These are phyloP conservation scores for Marsdenia floribunda DNA, from an alignment of 257 asterid genomes.

Conservation along the genomic window DNA sequence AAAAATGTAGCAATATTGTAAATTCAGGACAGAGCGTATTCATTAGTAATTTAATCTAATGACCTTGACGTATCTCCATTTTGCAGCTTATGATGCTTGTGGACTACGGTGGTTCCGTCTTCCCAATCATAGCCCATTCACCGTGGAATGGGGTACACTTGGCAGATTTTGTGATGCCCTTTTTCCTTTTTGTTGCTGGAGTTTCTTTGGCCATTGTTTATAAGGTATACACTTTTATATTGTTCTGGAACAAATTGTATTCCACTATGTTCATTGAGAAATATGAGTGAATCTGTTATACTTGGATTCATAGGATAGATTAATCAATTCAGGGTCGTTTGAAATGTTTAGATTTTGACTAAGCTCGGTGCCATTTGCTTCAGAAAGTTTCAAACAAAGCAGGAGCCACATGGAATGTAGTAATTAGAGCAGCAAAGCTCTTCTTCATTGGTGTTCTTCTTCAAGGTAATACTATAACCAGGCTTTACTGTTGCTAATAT, in stretches of 20 bases:
- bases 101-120: slow-evolving; percentile 72
- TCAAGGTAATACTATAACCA: slow-evolving; percentile 50
- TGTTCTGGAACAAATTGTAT: neutral
- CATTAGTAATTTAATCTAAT: neutral
- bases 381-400: slow-evolving; percentile 54
- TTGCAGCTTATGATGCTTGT: slow-evolving; percentile 81
- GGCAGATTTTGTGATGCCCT: slow-evolving; percentile 90
- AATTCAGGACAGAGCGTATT: neutral
- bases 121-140: slow-evolving; percentile 63
- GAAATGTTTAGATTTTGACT: neutral
- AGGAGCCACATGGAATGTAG: slow-evolving; percentile 55
- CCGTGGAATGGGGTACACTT: slow-evolving; percentile 84
- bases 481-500: neutral
- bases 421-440: slow-evolving; percentile 53
- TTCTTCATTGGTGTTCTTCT: slow-evolving; percentile 71
- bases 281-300: neutral
- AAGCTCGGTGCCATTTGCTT: slow-evolving; percentile 1
- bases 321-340: neutral
- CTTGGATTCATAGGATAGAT: neutral
- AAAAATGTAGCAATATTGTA: neutral
- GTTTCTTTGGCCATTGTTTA: slow-evolving; percentile 54
- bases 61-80: neutral
- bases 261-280: neutral
- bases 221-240: slow-evolving; percentile 38
- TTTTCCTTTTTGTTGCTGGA: slow-evolving; percentile 80